Evolutionary conservation across 129 eudicot genomes (phyloP), one percentile per base, ranked within the genome.

Genomic region (Tagetes erecta): DNA sequence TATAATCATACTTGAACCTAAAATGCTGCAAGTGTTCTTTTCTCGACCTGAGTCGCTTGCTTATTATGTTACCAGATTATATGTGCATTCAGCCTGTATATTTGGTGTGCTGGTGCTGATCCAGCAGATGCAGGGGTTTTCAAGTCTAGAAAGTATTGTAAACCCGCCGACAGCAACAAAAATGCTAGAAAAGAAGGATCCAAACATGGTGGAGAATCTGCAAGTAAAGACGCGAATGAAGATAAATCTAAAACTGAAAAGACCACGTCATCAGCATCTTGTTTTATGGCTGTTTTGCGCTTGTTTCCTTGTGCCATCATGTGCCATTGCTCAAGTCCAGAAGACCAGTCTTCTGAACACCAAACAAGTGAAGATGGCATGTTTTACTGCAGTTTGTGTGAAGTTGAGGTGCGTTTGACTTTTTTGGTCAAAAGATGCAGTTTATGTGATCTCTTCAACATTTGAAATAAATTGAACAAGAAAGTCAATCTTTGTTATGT

Each of bases 91-190:
- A 85, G 97, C 47, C 84, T 94, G 71, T 94, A 93, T 75, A 83
- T 94, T 57, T 94, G 98, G 97, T 94, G 97, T 30, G 97, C 97
- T 53, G 97, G 82, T 50, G 84, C 98, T 78, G 97, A 94, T 82
- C 98, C 98, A 63, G 98, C 98, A 41, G 98, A 94, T 82, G 57
- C 93, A 41, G 98, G 97, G 57, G 98, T 94, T 49, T 90, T 90
- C 80, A 90, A 76, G 78, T 94, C 98, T 8, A 90, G 86, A 76
- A 94, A 94, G 77, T 94, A 94, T 78, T 74, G 81, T 67, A 86
- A 82, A 63, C 57, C 75, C 57, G 52, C 77, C 6, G 78, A 76
- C 71, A 82, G 39, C 79, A 84, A 81, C 75, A 68, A 68, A 42
- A 67, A 51, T 71, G 76, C 36, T 7, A 66, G 63, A 60, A 75